A percentile compares a stretch with the other conserved stretches of the same genome.
These are phyloP conservation scores for Choricystis sp. DNA, from an alignment of 139 green algal genomes.

Conservation along the genomic window DNA sequence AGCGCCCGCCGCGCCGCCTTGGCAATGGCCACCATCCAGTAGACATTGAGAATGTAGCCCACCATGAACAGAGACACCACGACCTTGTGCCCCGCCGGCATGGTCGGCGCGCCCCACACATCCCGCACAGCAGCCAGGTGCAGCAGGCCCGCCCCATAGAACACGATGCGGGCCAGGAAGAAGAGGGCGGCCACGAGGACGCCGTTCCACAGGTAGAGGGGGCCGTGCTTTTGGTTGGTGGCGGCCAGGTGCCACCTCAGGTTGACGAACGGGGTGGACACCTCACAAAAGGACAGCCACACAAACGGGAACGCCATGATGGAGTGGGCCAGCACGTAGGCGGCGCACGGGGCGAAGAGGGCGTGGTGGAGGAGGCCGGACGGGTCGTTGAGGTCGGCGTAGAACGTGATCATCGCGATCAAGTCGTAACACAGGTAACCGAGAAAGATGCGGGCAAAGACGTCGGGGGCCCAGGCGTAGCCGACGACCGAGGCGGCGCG, in stretches of 20 bases:
- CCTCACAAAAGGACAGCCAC: conserved; percentile 13
- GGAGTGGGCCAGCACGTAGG: conserved; percentile 10
- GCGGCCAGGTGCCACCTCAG: conserved; percentile 17
- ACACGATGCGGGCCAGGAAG: conserved; percentile 7
- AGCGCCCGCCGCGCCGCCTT: background rate
- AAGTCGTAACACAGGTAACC: conserved; percentile 15
- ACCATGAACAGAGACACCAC: background rate
- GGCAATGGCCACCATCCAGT: background rate
- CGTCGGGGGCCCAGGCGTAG: conserved; percentile 4
- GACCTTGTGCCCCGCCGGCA: background rate
- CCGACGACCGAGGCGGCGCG: conserved; percentile 2
- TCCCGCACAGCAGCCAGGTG: background rate
- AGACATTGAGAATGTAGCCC: background rate
- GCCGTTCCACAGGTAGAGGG: conserved; percentile 8
- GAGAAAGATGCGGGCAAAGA: conserved; percentile 12
- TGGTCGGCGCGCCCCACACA: background rate
- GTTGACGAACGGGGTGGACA: conserved; percentile 14
- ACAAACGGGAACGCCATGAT: conserved; percentile 13
- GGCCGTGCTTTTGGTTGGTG: conserved; percentile 3
- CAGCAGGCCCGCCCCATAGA: conserved; percentile 8
- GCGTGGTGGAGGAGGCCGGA: conserved; percentile 12
- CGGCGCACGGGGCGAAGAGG: conserved; percentile 7
- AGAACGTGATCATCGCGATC: conserved; percentile 9
- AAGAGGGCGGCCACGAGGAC: conserved; percentile 6
- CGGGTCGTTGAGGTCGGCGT: conserved; percentile 7